These are phyloP conservation scores for Malus sieversii DNA, from an alignment of 306 rosid genomes.

Conservation along the genomic window DNA sequence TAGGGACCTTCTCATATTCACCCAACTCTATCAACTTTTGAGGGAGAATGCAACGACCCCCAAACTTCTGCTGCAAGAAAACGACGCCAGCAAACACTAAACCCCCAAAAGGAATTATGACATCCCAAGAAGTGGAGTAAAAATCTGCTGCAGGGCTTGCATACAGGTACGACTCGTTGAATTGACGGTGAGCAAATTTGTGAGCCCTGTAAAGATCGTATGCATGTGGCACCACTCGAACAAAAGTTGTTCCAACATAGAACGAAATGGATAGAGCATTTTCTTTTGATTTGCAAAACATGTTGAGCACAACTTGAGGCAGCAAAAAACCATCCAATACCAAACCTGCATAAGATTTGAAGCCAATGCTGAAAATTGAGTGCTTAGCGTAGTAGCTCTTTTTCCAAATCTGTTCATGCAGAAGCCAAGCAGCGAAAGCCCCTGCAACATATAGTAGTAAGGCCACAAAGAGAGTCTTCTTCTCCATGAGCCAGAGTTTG, in stretches of 20 bases:
- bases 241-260: constrained; percentile 14
- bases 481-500: constrained; percentile 30
- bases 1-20: constrained; percentile 31
- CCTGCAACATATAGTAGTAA: not conserved
- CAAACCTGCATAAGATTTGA: not conserved
- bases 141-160: constrained; percentile 33
- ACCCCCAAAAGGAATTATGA: constrained; percentile 33
- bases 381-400: not conserved
- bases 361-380: too few species aligned
- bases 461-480: constrained; percentile 29
- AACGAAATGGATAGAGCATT: not conserved
- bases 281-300: not conserved
- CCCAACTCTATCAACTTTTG: constrained; percentile 14
- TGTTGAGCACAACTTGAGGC: not conserved
- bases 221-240: constrained; percentile 43
- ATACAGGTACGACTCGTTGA: constrained; percentile 23
- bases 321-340: not conserved
- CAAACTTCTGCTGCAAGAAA: constrained; percentile 44
- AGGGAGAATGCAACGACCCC: constrained; percentile 31
- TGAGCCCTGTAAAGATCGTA: constrained; percentile 42
- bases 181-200: not conserved
- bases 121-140: constrained; percentile 46
- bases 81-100: constrained; percentile 32
- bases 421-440: not conserved
- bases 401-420: not conserved